Evolutionary conservation across 2,329 filamentous ascomycete genomes (phyloP), one percentile per base, ranked within the genome.

Genomic region (Rhytidhysteron rufulum): DNA sequence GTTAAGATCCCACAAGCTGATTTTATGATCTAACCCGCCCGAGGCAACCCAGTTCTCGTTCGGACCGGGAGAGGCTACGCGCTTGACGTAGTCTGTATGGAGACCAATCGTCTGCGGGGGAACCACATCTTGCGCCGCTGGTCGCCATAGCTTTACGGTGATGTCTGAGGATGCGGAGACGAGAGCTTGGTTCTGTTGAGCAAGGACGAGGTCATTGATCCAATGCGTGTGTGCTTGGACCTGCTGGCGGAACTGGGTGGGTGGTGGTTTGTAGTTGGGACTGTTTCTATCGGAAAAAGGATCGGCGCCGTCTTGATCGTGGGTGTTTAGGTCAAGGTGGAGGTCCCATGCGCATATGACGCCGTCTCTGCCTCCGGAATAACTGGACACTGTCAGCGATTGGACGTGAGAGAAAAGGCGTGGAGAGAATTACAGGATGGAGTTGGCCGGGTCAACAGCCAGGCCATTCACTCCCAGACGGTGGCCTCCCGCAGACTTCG

Each of bases 291-390:
- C 62, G 51, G 62, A 60, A 33, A 70, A 68, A 15, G 62, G 59
- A 44, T 69, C 61, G 69, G 56, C 50, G 67, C 73, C 51, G 62
- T 57, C 45, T 52, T 55, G 40, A 41, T 48, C 40, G 45, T 55
- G 44, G 43, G 62, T 46, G 48, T 70, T 70, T 48, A 86, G 73
- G 61, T 88, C 78, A 58, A 87, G 79, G 57, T 88, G 80, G 39
- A 96, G 73, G 66, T 97, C 84, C 93, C 93, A 98, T 45, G 91
- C 88, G 70, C 93, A 98, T 52, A 98, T 85, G 37, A 93, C 86
- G 54, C 93, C 93, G 68, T 98, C 93, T 61, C 93, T 85, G 44
- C 93, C 93, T 51, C 88, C 93, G 33, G 93, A 96, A 70, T 97
- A 98, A 57, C 90, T 96, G 52, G 44, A 44, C 51, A 37, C 36